phyloP scores from a whole-genome alignment of 2,329 filamentous ascomycete genomes.

The Fusarium cicatricum region DNA sequence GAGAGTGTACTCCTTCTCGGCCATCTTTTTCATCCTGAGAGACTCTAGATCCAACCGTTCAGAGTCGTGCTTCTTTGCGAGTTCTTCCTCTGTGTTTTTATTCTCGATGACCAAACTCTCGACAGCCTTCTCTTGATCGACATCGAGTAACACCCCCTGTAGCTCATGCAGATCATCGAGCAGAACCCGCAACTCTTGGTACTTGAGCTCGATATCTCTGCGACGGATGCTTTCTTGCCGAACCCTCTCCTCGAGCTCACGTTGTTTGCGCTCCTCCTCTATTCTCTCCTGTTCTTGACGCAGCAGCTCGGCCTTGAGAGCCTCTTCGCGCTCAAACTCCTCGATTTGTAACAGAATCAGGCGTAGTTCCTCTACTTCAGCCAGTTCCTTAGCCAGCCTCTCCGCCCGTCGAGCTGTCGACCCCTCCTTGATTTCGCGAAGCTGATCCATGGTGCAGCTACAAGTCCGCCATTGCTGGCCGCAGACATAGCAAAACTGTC shows the following conservation, averaged over 20 bases:
- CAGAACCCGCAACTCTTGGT: conserved; percentile 45
- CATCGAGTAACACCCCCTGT: conserved; percentile 51
- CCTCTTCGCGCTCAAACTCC: conserved; percentile 58
- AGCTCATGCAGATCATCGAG: conserved; percentile 53
- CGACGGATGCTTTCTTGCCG: conserved; percentile 53
- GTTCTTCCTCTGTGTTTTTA: conserved; percentile 39
- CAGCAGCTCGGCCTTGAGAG: conserved; percentile 50
- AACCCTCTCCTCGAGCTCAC: conserved; percentile 50
- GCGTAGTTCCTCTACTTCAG: conserved; percentile 47
- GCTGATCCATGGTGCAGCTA: conserved; percentile 62
- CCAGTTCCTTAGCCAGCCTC: conserved; percentile 46
- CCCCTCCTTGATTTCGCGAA: conserved; percentile 50
- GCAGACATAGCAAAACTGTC: conserved; percentile 87
- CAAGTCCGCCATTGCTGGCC: conserved; percentile 77
- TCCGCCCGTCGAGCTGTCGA: conserved; percentile 48
- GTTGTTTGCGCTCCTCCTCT: conserved; percentile 49
- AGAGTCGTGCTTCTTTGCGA: conserved; percentile 45
- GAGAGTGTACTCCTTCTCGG: conserved; percentile 47
- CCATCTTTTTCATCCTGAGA: conserved; percentile 42
- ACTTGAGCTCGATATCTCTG: conserved; percentile 50
- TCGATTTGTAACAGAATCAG: conserved; percentile 56
- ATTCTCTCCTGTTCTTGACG: conserved; percentile 49
- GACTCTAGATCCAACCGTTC: conserved; percentile 45
- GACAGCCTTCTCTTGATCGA: conserved; percentile 50
- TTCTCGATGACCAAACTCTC: conserved; percentile 38